A percentile compares a stretch with the other conserved stretches of the same genome.
These are phyloP conservation scores for Nicotiana sylvestris DNA, from an alignment of 257 asterid genomes.

Conservation along the genomic window DNA sequence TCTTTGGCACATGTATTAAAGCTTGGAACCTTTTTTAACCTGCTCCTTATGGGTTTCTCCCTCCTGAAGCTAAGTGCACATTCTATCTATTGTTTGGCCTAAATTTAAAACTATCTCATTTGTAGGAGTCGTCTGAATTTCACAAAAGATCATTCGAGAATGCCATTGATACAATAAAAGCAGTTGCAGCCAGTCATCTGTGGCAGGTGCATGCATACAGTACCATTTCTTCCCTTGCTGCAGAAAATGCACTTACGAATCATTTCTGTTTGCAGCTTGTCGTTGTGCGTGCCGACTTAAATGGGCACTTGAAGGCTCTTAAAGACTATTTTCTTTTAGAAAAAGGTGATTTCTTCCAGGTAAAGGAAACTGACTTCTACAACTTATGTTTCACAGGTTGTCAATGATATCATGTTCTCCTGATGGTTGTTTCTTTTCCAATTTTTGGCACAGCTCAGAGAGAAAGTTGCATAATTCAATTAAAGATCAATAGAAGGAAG, in stretches of 20 bases:
- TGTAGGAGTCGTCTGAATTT: conserved; percentile 89
- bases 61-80: conserved; percentile 13
- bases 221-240: conserved; percentile 17
- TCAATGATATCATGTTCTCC: not conserved
- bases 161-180: conserved; percentile 68
- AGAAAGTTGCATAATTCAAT: not conserved
- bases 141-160: conserved; percentile 91
- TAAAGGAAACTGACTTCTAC: conserved; percentile 20
- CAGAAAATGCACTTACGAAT: conserved; percentile 16
- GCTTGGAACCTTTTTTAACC: not conserved
- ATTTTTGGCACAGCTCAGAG: not conserved
- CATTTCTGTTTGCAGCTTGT: conserved; percentile 68
- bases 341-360: conserved; percentile 99
- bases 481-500: not conserved
- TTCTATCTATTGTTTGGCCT: not conserved
- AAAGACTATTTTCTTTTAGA: conserved; percentile 97
- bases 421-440: not conserved
- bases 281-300: conserved; percentile 97
- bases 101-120: not conserved
- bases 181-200: conserved; percentile 97
- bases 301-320: conserved; percentile 96
- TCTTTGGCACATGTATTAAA: not conserved
- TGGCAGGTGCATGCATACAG: conserved; percentile 71
- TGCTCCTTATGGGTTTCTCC: not conserved
- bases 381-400: not conserved